These are phyloP conservation scores for Zygotorulaspora florentina DNA, from an alignment of 805 yeast species.

Conservation along the genomic window DNA sequence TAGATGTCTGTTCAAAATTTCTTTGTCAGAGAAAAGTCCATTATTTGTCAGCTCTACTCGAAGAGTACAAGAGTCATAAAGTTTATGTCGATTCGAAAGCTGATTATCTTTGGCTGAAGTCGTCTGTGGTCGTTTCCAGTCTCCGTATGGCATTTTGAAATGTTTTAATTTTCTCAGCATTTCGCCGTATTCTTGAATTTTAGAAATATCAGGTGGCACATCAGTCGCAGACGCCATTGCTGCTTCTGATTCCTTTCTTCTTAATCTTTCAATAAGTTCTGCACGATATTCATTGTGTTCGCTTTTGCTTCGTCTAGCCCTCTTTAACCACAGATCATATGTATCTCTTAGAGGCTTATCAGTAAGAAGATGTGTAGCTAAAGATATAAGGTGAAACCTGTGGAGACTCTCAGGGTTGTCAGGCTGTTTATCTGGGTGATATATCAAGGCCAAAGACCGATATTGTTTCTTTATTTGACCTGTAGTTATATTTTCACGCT, in stretches of 20 bases:
- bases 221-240: neutral
- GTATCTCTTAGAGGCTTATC: slow-evolving; percentile 14
- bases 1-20: slow-evolving; percentile 1
- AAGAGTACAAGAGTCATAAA: slow-evolving; percentile 19
- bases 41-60: slow-evolving; percentile 15
- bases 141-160: slow-evolving; percentile 23
- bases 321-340: slow-evolving; percentile 26
- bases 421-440: slow-evolving; percentile 30
- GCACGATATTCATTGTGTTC: slow-evolving; percentile 3
- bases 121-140: slow-evolving; percentile 21
- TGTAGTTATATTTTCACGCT: slow-evolving; percentile 41
- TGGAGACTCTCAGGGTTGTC: slow-evolving; percentile 15
- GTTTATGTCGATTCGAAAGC: slow-evolving; percentile 2
- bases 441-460: slow-evolving; percentile 22
- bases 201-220: slow-evolving; percentile 3
- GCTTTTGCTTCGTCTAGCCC: neutral
- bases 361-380: slow-evolving; percentile 27
- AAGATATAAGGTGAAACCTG: slow-evolving; percentile 25
- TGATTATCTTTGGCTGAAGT: neutral
- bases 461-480: slow-evolving; percentile 20
- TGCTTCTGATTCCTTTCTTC: slow-evolving; percentile 5
- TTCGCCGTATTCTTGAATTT: slow-evolving; percentile 27
- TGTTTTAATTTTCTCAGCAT: slow-evolving; percentile 27
- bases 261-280: slow-evolving; percentile 8
- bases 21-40: slow-evolving; percentile 3